Evolutionary conservation across 2,329 filamentous ascomycete genomes (phyloP).

Genomic region (Fusarium udum): DNA sequence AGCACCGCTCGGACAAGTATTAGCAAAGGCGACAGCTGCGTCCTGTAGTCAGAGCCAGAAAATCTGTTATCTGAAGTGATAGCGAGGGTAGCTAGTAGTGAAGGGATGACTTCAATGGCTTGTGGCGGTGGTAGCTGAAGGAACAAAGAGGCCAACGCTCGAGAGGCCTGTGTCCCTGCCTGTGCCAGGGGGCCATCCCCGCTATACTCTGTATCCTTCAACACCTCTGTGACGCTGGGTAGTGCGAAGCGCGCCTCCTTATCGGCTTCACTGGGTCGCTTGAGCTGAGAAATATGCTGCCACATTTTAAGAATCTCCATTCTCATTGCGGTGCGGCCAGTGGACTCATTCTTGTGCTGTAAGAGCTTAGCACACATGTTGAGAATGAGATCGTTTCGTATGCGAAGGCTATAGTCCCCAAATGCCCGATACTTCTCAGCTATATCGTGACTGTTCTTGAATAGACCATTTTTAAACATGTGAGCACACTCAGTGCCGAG

Average conservation of each 20-base stretch:
- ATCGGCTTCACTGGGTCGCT: conserved; percentile 40
- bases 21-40: conserved; percentile 45
- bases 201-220: conserved; percentile 25
- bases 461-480: conserved; percentile 27
- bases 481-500: conserved; percentile 32
- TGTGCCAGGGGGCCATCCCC: not conserved
- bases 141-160: conserved; percentile 46
- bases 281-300: conserved; percentile 51
- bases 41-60: conserved; percentile 10
- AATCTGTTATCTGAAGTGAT: conserved; percentile 44
- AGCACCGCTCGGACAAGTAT: conserved; percentile 40
- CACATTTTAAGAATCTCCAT: conserved; percentile 49
- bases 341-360: conserved; percentile 18
- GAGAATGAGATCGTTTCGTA: conserved; percentile 46
- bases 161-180: conserved; percentile 5
- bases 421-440: conserved; percentile 40
- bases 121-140: conserved; percentile 43
- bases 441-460: conserved; percentile 37
- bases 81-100: conserved; percentile 47
- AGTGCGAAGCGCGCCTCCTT: conserved; percentile 43
- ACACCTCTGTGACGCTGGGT: conserved; percentile 43
- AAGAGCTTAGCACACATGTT: conserved; percentile 45
- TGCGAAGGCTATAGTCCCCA: conserved; percentile 41
- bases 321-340: conserved; percentile 31
- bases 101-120: conserved; percentile 43